Evolutionary conservation across 495 filamentous ascomycete genomes (phyloP), one percentile per base, ranked within the genome.

Genomic region (Filosporella fistucella): DNA sequence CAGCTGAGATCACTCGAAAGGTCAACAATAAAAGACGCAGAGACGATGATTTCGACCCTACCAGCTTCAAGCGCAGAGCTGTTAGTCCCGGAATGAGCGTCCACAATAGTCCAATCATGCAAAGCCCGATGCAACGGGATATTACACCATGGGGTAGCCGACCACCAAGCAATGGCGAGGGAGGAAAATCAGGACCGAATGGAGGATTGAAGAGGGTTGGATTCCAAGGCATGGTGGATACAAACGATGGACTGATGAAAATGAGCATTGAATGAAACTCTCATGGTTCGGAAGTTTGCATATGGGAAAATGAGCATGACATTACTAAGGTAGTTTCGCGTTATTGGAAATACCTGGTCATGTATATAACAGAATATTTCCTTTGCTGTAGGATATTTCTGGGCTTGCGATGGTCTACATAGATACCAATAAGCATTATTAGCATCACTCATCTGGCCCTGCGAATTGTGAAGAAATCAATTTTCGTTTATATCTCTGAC

Each of bases 191-290:
- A 14, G 66, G 65, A 4, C 67, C 45, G n/a, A 56, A 64, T 49
- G 57, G 48, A 30, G 59, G 48, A 28, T 52, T 56, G 47, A 43
- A 48, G 47, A 74, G 91, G 43, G 72, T 97, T 22, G 95, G 94
- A 17, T 75, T 94, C 43, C 93, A 97, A 63, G 93, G 93, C 0
- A 96, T 97, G 89, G 88, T 74, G 39, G 94, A 97, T 68, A 93
- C 94, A 3, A 86, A 89, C 58, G 93, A 97, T 68, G 88, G 90
- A 17, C 72, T 97, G 54, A 96, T 95, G 87, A 89, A 93, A 58
- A 91, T 98, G 89, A 96, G 88, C 61, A 91, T 96, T 60, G 90
- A 96, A 57, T 86, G 33, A 57, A 33, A 25, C n/a, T n/a, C n/a
- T n/a, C n/a, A n/a, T n/a, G n/a, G n/a, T n/a, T n/a, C n/a, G n/a